These are phyloP conservation scores for Cercophora newfieldiana DNA, from an alignment of 495 filamentous ascomycete genomes.

Conservation along the genomic window DNA sequence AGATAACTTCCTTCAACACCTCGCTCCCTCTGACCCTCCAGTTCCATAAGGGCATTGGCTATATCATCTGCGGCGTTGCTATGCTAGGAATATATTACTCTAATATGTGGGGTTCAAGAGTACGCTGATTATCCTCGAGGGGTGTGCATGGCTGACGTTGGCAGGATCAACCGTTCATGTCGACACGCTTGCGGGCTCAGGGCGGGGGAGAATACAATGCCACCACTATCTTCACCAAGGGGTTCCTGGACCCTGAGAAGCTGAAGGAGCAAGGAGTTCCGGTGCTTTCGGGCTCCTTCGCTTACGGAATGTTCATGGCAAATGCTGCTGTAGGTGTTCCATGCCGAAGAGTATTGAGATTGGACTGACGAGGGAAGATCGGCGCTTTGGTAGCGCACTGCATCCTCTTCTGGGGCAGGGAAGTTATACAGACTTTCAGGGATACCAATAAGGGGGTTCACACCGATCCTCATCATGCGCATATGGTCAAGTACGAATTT, in stretches of 20 bases:
- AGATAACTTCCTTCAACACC: slow-evolving; percentile 41
- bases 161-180: slow-evolving; percentile 53
- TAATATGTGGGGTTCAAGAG: slow-evolving; percentile 48
- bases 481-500: slow-evolving; percentile 30
- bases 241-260: neutral
- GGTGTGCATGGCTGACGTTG: no score
- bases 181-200: slow-evolving; percentile 48
- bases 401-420: slow-evolving; percentile 28
- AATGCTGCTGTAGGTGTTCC: slow-evolving; percentile 46
- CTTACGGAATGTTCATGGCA: slow-evolving; percentile 41
- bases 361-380: slow-evolving; percentile 11
- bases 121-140: no score
- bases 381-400: slow-evolving; percentile 26
- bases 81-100: slow-evolving; percentile 50
- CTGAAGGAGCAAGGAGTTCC: slow-evolving; percentile 43
- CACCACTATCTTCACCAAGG: slow-evolving; percentile 35
- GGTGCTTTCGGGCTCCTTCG: slow-evolving; percentile 45
- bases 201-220: slow-evolving; percentile 48
- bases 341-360: no score
- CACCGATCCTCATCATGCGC: slow-evolving; percentile 29
- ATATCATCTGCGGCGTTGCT: slow-evolving; percentile 41
- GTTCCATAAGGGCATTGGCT: slow-evolving; percentile 35
- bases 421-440: slow-evolving; percentile 22
- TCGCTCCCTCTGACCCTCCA: slow-evolving; percentile 25
- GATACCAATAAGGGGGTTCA: slow-evolving; percentile 15